Evolutionary conservation across 768 basidiomycete genomes (phyloP), one percentile per base, ranked within the genome.

Genomic region (Lentinula sp.): DNA sequence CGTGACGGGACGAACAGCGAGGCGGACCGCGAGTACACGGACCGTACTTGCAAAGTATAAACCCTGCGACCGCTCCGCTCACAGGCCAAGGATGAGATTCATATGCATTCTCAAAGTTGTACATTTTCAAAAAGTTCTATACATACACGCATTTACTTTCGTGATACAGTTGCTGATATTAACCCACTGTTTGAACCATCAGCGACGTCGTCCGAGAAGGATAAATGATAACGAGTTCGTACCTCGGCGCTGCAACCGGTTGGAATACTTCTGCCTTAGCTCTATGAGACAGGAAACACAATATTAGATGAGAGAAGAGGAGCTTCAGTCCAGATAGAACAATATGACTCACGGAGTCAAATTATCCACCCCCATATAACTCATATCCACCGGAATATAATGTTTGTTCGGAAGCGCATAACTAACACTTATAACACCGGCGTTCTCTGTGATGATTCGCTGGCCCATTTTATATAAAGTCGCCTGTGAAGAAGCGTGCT

Each of bases 331-430:
- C 32, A 55, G 46, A 49, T 18, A 37, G 54, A 64, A 45, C 45
- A 62, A 62, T 45, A 66, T 35, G 72, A 72, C 75, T 69, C 68
- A 88, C 86, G 86, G 85, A 2, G 83, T 84, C 42, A 81, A 64
- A 68, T 93, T 92, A 66, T 91, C 88, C 8, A 89, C 69, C 2
- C 83, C 85, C 48, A 89, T 74, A 62, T 91, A 91, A 57, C 73
- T 73, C 86, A 93, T 88, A 71, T 91, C 85, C 51, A 95, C 91
- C 0, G 91, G 90, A 66, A 97, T 83, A 72, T 96, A 98, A 70
- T 97, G 95, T 75, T 95, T 93, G 79, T 98, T 98, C 1, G 96
- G 95, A 2, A 97, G 79, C 46, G 75, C 72, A 73, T 96, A 97
- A 13, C 80, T 79, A 36, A 91, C 88, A 2, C 72, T 73, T 46